Base-by-base conservation (phyloP, 2,329 filamentous ascomycete genomes). In the Immersiporthe knoxdaviesiana region DNA sequence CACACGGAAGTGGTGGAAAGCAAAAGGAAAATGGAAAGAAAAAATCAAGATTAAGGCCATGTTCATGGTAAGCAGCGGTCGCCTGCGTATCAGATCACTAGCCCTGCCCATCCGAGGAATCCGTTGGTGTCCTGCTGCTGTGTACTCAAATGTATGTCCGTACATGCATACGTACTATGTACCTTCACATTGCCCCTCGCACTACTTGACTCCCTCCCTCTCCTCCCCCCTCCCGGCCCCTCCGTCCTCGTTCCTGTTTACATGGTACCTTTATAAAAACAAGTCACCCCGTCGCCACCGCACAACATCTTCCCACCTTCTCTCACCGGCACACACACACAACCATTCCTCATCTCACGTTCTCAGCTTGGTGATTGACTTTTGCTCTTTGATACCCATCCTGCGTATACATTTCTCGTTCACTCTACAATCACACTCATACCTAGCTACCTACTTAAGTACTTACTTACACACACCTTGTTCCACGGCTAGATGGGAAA, bases 251-350 rank as follows among this genome's bases (percentile, higher is more conserved):
- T 35, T 59, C 24, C 21, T 37, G 44, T 59, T 59, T 59, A 21
- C n/a, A n/a, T n/a, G n/a, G n/a, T n/a, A n/a, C 30, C 58, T 60
- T 39, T 60, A 56, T 60, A 56, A 56, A 56, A 56, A 27, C 52
- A 56, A 8, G 24, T 56, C 52, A 18, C 52, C 35, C 52, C 52
- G 1, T 30, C 27, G 24, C 52, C 52, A 32, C 24, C 14, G 12
- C 52, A 16, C 27, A 30, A 5, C 24, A 2, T 56, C 27, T 18
- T 30, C 5, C 27, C 52, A 18, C 4, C 24, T 27, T 27, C 3
- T 24, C 11, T 16, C 44, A n/a, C 44, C n/a, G 18, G n/a, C 44
- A 10, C 8, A 21, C 44, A 47, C 44, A 47, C 44, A 21, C 41
- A 44, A 4, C 21, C 8, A 8, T 16, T 11, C 24, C 50, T 54